Conservation (phyloP, 371 early-diverging fungal genomes). For the Mortierella sp. region DNA sequence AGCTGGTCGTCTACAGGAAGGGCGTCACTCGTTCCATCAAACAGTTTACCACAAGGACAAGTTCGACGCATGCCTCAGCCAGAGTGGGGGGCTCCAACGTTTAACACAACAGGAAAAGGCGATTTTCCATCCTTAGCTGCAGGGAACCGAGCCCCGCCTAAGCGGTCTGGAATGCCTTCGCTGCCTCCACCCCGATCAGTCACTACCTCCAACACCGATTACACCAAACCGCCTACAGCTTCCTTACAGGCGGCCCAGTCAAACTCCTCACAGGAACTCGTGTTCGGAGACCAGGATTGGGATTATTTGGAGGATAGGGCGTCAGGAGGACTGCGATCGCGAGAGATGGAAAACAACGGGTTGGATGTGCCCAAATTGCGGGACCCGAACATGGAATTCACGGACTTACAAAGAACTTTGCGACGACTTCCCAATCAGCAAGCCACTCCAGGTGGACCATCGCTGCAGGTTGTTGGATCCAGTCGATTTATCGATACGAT, state of each 20-base stretch:
- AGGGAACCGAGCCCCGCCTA: slow-evolving; percentile 1
- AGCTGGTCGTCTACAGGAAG: slow-evolving; percentile 4
- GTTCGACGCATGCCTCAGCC: slow-evolving; percentile 6
- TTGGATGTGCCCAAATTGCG: slow-evolving; percentile 17
- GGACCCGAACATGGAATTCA: slow-evolving; percentile 12
- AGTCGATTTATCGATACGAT: slow-evolving; percentile 13
- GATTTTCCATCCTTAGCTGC: slow-evolving; percentile 39
- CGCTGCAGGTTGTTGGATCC: not conserved
- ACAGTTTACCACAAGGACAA: not conserved
- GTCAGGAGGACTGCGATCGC: slow-evolving; percentile 7
- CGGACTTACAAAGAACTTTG: slow-evolving; percentile 16
- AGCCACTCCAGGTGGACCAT: slow-evolving; percentile 13
- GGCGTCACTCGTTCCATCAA: not conserved
- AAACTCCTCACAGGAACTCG: not conserved
- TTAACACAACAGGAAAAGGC: slow-evolving; percentile 9
- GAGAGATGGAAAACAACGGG: slow-evolving; percentile 13
- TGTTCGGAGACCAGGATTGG: slow-evolving; percentile 36
- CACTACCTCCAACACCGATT: not conserved
- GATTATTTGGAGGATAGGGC: slow-evolving; percentile 28
- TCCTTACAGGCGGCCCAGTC: not conserved
- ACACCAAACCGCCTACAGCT: not conserved
- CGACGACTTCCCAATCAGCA: slow-evolving; percentile 22
- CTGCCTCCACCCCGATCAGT: slow-evolving; percentile 23
- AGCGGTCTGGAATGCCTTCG: slow-evolving; percentile 12
- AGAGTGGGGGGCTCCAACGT: slow-evolving; percentile 33